phyloP scores from a whole-genome alignment of 2,329 filamentous ascomycete species.

The Sordariomycetes sp. region DNA sequence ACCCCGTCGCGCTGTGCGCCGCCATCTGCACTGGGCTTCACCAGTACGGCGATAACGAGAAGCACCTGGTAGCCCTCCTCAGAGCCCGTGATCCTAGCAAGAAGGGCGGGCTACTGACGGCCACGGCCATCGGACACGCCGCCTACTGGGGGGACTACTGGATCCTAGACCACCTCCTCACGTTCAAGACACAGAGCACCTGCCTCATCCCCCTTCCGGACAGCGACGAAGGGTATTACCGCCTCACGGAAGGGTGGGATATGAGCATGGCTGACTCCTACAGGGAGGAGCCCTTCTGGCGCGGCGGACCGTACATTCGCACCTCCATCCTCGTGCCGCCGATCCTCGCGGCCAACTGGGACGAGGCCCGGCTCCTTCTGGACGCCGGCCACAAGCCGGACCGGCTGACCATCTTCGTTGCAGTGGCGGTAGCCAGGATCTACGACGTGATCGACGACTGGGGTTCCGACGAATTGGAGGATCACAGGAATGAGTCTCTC shows the following conservation, averaged over 20 bases:
- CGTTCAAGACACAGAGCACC: background rate
- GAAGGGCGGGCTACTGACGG: too few species aligned
- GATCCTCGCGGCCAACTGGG: background rate
- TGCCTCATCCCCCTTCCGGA: background rate
- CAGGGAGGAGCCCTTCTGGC: background rate
- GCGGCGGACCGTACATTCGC: background rate
- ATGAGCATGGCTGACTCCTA: background rate
- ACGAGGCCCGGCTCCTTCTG: background rate
- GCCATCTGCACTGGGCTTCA: background rate
- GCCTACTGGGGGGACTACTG: background rate
- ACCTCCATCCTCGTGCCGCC: background rate
- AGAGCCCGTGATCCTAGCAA: too few species aligned
- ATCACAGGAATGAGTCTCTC: background rate
- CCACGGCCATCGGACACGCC: background rate
- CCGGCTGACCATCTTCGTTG: background rate
- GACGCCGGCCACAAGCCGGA: background rate
- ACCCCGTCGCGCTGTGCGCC: background rate
- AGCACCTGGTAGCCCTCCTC: too few species aligned
- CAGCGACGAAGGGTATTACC: background rate
- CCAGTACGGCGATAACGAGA: too few species aligned
- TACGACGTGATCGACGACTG: background rate
- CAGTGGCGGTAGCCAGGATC: background rate
- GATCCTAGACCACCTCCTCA: background rate
- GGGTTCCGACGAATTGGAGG: background rate
- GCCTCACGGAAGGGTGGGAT: background rate